Conservation (phyloP, 140 eudicot species). For the Ambrosia hybrid region DNA sequence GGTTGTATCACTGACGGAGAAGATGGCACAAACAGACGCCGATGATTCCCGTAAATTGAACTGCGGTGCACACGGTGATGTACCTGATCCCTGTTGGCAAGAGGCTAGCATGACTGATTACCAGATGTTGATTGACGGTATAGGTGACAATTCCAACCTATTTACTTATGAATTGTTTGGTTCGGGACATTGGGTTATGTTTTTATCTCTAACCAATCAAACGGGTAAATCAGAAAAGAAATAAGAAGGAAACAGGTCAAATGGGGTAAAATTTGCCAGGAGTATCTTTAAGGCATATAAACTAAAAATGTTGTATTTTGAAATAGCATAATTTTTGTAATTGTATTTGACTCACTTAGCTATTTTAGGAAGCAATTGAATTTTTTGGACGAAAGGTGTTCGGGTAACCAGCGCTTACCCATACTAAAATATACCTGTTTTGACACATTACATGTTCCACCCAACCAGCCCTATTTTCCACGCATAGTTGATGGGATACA, state of each 20-base stretch:
- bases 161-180: neutral
- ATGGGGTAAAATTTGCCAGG: no score
- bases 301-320: no score
- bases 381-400: no score
- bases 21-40: constrained; percentile 9
- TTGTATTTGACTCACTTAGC: neutral
- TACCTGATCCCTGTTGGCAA: no score
- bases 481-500: constrained; percentile 14
- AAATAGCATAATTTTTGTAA: no score
- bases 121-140: constrained; percentile 26
- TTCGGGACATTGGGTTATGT: neutral
- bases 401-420: no score
- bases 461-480: neutral
- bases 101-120: constrained; percentile 29
- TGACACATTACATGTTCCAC: no score
- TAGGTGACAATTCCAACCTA: neutral
- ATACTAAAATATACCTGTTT: no score
- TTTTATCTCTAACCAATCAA: constrained; percentile 5
- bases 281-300: no score
- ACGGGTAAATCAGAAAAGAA: neutral
- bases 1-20: constrained; percentile 49
- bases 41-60: constrained; percentile 21
- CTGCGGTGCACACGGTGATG: constrained; percentile 17
- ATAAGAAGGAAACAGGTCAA: neutral
- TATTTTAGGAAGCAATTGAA: neutral